phyloP scores from a whole-genome alignment of 768 basidiomycete genomes.

The Calocybe cyanea region DNA sequence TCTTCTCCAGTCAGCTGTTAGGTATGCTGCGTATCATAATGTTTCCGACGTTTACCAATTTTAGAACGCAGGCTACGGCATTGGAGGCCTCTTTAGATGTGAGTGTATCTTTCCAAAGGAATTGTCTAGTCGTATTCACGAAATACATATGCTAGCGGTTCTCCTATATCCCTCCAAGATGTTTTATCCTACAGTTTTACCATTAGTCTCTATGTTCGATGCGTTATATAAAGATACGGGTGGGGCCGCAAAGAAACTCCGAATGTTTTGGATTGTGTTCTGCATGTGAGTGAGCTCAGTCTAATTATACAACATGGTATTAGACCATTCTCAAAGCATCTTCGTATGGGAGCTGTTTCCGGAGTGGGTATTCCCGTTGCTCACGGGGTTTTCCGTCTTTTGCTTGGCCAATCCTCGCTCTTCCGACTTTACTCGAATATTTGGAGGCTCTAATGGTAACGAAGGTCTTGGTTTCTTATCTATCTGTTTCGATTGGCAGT shows the following conservation, averaged over 20 bases:
- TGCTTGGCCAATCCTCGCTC: constrained; percentile 50
- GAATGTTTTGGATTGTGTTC: constrained; percentile 47
- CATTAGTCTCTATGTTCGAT: constrained; percentile 46
- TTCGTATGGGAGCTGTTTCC: constrained; percentile 50
- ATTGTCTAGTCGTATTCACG: background rate
- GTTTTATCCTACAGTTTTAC: constrained; percentile 45
- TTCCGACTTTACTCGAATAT: constrained; percentile 49
- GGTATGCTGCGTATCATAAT: constrained; percentile 10
- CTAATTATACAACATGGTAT: constrained; percentile 10
- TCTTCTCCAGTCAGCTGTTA: constrained; percentile 34
- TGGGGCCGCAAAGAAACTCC: constrained; percentile 37
- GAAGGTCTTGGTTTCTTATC: constrained; percentile 60
- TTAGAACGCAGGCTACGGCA: constrained; percentile 45
- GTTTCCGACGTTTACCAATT: constrained; percentile 7
- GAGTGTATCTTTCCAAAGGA: constrained; percentile 10
- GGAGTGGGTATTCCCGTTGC: constrained; percentile 57
- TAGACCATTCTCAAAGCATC: constrained; percentile 24
- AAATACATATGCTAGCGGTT: constrained; percentile 24
- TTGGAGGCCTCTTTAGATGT: constrained; percentile 52
- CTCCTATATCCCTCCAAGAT: constrained; percentile 52
- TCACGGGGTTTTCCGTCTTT: constrained; percentile 54
- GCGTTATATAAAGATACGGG: constrained; percentile 40
- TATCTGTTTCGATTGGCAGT: constrained; percentile 62
- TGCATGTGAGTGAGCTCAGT: constrained; percentile 27
- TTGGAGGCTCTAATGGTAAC: constrained; percentile 63